Conservation (phyloP, 2,329 filamentous ascomycete genomes). For the Shiraia bambusicola region DNA sequence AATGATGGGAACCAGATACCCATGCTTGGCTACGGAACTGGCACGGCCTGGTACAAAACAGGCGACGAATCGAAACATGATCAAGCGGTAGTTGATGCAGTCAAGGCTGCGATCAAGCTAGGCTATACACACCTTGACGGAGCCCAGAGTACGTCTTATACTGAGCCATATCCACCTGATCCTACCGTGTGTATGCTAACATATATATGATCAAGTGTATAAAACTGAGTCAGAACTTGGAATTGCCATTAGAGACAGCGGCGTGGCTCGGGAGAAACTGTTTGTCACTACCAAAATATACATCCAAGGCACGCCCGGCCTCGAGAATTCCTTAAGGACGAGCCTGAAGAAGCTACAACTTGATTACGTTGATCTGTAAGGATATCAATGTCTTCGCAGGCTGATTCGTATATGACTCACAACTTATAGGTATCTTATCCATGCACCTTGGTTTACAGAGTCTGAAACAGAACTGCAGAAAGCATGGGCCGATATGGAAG, state of each 20-base stretch:
- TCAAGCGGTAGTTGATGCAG: conserved; percentile 56
- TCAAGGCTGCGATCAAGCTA: conserved; percentile 65
- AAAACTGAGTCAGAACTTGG: conserved; percentile 55
- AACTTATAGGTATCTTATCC: conserved; percentile 58
- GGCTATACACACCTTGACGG: conserved; percentile 75
- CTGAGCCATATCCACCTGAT: background rate
- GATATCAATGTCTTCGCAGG: no score
- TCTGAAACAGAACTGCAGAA: conserved; percentile 57
- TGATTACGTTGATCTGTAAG: conserved; percentile 63
- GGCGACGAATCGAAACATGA: conserved; percentile 56
- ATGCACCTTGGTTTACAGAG: conserved; percentile 60
- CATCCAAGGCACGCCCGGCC: conserved; percentile 53
- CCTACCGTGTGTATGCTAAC: background rate
- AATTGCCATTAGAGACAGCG: conserved; percentile 49
- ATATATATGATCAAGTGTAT: conserved; percentile 44
- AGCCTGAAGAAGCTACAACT: conserved; percentile 62
- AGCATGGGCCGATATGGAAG: conserved; percentile 63
- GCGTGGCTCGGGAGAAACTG: conserved; percentile 50
- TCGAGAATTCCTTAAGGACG: conserved; percentile 55
- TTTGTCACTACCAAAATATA: conserved; percentile 60
- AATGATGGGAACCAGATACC: conserved; percentile 75
- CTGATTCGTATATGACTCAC: conserved; percentile 1
- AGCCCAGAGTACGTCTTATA: conserved; percentile 60
- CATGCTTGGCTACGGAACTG: conserved; percentile 70
- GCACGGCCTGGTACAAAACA: conserved; percentile 65